Conservation (phyloP, 2,329 filamentous ascomycete genomes). For the Verticillium zaregamsianum region DNA sequence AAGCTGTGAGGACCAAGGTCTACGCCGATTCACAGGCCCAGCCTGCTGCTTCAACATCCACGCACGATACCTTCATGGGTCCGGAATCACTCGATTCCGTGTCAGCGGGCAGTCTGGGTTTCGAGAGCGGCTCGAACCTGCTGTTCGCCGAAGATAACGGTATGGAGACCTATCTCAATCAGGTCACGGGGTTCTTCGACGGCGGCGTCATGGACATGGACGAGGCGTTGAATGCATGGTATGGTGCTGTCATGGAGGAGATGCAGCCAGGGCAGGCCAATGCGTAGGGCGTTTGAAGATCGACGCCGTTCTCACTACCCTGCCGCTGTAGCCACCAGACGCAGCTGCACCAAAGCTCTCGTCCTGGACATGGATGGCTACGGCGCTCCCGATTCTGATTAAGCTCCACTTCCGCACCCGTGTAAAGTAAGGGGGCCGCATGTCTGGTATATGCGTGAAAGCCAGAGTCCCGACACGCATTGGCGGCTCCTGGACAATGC, state of each 20-base stretch:
- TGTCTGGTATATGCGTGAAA: too few species aligned
- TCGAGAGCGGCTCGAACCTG: not conserved
- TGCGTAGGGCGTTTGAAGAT: not conserved
- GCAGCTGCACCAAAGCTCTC: too few species aligned
- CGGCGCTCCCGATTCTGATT: too few species aligned
- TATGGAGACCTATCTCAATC: conserved; percentile 12
- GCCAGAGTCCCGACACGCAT: too few species aligned
- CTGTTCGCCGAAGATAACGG: conserved; percentile 7
- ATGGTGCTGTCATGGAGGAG: conserved; percentile 11
- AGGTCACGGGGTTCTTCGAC: conserved; percentile 13
- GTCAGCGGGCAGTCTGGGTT: not conserved
- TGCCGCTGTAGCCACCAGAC: too few species aligned
- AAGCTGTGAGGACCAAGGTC: conserved; percentile 11
- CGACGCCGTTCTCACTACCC: not conserved
- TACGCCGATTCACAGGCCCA: conserved; percentile 6
- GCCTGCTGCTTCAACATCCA: not conserved
- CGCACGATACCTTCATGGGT: not conserved
- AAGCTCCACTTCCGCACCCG: too few species aligned
- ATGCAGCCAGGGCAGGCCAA: conserved; percentile 2
- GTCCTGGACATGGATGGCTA: too few species aligned
- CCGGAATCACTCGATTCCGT: not conserved
- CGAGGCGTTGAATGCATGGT: conserved; percentile 13
- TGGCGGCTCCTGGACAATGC: too few species aligned
- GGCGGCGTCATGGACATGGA: conserved; percentile 8
- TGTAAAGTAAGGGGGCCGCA: too few species aligned